phyloP scores from a whole-genome alignment of 352 stramenopile species.

The Pythium sukuiense region DNA sequence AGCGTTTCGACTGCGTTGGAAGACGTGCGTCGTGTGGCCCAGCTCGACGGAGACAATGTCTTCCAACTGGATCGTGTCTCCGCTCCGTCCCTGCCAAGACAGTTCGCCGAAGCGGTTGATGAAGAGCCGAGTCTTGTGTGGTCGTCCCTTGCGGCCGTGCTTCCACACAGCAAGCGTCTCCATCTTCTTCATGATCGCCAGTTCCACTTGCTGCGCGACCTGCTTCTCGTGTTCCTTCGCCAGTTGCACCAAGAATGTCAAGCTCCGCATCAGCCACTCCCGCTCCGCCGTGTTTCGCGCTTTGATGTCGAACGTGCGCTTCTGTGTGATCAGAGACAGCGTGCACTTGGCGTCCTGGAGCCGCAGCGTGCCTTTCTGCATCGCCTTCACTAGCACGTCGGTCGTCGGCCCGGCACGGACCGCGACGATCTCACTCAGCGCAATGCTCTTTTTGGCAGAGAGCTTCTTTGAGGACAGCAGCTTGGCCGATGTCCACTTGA shows the following conservation, averaged over 20 bases:
- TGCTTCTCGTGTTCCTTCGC: slow-evolving; percentile 71
- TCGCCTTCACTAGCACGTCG: slow-evolving; percentile 59
- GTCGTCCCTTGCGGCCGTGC: slow-evolving; percentile 68
- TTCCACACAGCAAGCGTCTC: slow-evolving; percentile 72
- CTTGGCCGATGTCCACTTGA: slow-evolving; percentile 80
- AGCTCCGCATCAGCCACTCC: slow-evolving; percentile 76
- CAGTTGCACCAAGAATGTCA: slow-evolving; percentile 72
- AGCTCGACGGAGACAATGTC: slow-evolving; percentile 61
- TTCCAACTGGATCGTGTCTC: slow-evolving; percentile 75
- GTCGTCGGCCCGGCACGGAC: slow-evolving; percentile 58
- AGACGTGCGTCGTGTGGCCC: slow-evolving; percentile 66
- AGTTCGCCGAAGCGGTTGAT: slow-evolving; percentile 84
- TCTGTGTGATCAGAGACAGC: slow-evolving; percentile 72
- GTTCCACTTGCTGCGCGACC: slow-evolving; percentile 75
- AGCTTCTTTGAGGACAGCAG: slow-evolving; percentile 33
- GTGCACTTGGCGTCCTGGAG: slow-evolving; percentile 68
- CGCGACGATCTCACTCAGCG: slow-evolving; percentile 54
- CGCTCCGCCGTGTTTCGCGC: slow-evolving; percentile 63
- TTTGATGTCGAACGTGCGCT: slow-evolving; percentile 77
- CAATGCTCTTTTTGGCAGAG: slow-evolving; percentile 53
- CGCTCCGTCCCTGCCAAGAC: slow-evolving; percentile 77
- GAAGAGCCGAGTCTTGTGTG: slow-evolving; percentile 82
- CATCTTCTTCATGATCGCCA: slow-evolving; percentile 86
- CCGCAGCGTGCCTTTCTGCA: slow-evolving; percentile 67
- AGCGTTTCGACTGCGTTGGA: slow-evolving; percentile 42